Percentiles rank a stretch among this genome's conserved stretches.
These are phyloP conservation scores for Metschnikowia baotianmanensis DNA, from an alignment of 805 yeast genomes.

Conservation along the genomic window DNA sequence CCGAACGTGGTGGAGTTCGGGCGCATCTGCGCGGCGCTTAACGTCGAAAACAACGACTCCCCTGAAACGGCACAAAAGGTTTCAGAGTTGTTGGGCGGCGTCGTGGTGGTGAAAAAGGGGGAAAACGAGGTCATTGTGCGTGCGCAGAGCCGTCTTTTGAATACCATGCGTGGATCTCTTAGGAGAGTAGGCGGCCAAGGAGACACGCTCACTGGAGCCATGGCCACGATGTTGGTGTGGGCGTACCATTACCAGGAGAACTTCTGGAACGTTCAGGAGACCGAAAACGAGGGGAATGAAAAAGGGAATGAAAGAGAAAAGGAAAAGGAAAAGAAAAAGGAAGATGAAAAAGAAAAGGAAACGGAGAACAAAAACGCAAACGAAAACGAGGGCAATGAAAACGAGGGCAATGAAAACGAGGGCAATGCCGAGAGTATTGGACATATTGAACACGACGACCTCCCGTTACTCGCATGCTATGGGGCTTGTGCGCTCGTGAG, in stretches of 20 bases:
- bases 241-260: constrained; percentile 57
- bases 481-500: constrained; percentile 73
- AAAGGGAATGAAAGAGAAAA: too few relatives aligned
- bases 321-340: too few relatives aligned
- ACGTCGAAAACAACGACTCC: constrained; percentile 27
- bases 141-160: constrained; percentile 40
- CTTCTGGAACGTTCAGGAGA: constrained; percentile 50
- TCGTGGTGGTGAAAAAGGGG: constrained; percentile 76
- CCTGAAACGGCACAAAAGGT: constrained; percentile 38
- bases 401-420: too few relatives aligned
- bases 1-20: constrained; percentile 88
- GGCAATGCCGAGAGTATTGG: too few relatives aligned
- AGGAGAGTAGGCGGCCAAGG: constrained; percentile 97
- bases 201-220: constrained; percentile 81
- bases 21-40: constrained; percentile 56
- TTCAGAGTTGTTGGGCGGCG: constrained; percentile 51
- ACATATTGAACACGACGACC: constrained; percentile 30
- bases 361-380: too few relatives aligned
- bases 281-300: too few relatives aligned
- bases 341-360: too few relatives aligned
- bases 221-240: constrained; percentile 86
- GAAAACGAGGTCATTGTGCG: constrained; percentile 58
- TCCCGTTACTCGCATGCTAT: constrained; percentile 55
- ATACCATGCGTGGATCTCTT: constrained; percentile 57
- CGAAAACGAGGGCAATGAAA: too few relatives aligned